phyloP scores from a whole-genome alignment of 2,329 filamentous ascomycete species.

The Truncatella angustata region DNA sequence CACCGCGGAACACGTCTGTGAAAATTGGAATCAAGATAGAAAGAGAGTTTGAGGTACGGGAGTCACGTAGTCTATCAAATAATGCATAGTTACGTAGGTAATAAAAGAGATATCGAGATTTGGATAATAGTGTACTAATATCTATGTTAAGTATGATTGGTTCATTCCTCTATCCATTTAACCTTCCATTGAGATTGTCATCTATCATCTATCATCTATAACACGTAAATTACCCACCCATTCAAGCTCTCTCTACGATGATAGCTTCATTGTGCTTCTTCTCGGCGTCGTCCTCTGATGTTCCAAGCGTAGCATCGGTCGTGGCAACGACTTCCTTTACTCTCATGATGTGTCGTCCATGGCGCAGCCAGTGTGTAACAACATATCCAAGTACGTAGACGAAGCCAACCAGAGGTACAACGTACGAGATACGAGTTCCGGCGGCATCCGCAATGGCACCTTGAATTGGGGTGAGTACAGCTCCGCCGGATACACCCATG shows the following conservation, averaged over 20 bases:
- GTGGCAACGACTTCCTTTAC: conserved; percentile 27
- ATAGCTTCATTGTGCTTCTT: not conserved
- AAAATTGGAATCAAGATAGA: not conserved
- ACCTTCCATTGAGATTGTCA: not conserved
- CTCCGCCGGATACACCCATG: conserved; percentile 12
- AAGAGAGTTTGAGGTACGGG: not conserved
- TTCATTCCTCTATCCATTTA: no score
- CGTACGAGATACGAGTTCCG: conserved; percentile 38
- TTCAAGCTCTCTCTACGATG: not conserved
- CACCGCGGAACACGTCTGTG: not conserved
- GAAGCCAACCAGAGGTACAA: conserved; percentile 42
- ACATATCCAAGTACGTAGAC: conserved; percentile 11
- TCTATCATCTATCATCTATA: not conserved
- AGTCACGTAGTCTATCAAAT: conserved; percentile 3
- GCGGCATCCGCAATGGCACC: conserved; percentile 32
- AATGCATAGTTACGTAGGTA: no score
- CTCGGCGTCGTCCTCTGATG: not conserved
- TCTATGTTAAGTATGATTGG: no score
- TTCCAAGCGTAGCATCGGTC: not conserved
- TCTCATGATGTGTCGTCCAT: conserved; percentile 28
- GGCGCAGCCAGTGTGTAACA: conserved; percentile 28
- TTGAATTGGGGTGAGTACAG: conserved; percentile 13
- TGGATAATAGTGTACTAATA: no score
- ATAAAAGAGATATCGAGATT: no score
- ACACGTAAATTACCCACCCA: not conserved